Evolutionary conservation across 1,284 basidiomycete species (phyloP), one percentile per base, ranked within the genome.

Genomic region (Sanghuangporus weigelae): DNA sequence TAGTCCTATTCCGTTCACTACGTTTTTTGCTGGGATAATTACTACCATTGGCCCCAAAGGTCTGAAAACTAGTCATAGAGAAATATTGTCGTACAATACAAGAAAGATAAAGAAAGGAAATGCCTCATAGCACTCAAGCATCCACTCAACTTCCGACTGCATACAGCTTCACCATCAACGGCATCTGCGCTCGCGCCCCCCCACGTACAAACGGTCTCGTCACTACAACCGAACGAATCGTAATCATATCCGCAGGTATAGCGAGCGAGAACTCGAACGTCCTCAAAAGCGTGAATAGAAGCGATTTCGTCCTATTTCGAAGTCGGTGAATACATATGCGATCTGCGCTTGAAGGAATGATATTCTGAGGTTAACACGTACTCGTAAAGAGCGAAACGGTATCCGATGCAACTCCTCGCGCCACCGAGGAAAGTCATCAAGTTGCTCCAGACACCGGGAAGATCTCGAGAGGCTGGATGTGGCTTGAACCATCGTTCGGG

Each of bases 311-410:
- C 56, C 71, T 72, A 26, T 26, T 10, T 46, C 7, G 16, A 26
- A 26, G 26, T 26, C 26, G 26, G 26, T 26, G 40, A 42, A 42
- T n/a, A 42, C 2, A 42, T n/a, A 42, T 12, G 10, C 2, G 10
- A 11, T 42, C 16, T 42, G 40, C 23, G 50, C 48, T 53, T 16
- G 59, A 19, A 12, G 5, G 21, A 21, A 36, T n/a, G 19, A 8
- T 16, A 46, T 8, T 14, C 51, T 26, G 21, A 7, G 11, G 48
- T 53, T 38, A 7, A n/a, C n/a, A 69, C 70, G 51, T 53, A 73
- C 72, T 82, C 80, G 7, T 74, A 73, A 12, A 82, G 58, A 3
- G 79, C 76, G 63, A 82, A 80, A n/a, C 77, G 72, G 68, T 77
- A 81, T 1, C 80, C 80, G 44, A 75, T 75, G 63, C 73, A 75